Evolutionary conservation across 2,329 filamentous ascomycete genomes (phyloP), one percentile per base, ranked within the genome.

Genomic region (Pseudogymnoascus sp.): DNA sequence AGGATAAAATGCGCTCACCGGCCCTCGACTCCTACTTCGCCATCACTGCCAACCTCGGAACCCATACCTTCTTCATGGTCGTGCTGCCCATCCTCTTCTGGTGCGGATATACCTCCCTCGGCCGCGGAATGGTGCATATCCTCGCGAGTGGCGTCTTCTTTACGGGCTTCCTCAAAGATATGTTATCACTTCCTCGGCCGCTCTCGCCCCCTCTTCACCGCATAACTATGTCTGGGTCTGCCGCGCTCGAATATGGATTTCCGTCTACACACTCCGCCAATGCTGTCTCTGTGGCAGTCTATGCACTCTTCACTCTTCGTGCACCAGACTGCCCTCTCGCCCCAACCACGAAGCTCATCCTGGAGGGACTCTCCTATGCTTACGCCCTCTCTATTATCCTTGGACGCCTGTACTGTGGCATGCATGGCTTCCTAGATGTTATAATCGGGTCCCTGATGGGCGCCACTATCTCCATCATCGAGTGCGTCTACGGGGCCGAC

Each of bases 41-140:
- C 61, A 91, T 96, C 68, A 96, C 93, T 0, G 95, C 95, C 67
- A 99, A 97, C 75, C 84, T 97, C 63, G 91, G 95, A 68, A 99
- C 95, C 0, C 95, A 99, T 77, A 99, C 95, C 0, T 97, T 97
- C 79, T 99, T 97, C 81, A 97, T 97, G 93, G 83, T 96, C 68
- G 89, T 91, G 64, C 79, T 99, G 71, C 95, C 95, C 5, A 91
- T 97, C 68, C 83, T 96, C 69, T 97, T 97, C 79, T 99, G 95
- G 95, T 96, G 91, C 72, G 93, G 93, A 62, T 90, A 93, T 76
- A 87, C 89, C 47, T 86, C 83, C 67, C 84, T 96, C 68, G 95
- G 91, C 63, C 66, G 26, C 69, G 86, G 84, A 56, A 80, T 88
- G 67, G 84, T 93, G 59, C 89, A 91, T 72, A 88, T 93, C 65